Evolutionary conservation across 164 flowering plant genomes (phyloP), one percentile per base, ranked within the genome.

Genomic region (Vitis cinerea): DNA sequence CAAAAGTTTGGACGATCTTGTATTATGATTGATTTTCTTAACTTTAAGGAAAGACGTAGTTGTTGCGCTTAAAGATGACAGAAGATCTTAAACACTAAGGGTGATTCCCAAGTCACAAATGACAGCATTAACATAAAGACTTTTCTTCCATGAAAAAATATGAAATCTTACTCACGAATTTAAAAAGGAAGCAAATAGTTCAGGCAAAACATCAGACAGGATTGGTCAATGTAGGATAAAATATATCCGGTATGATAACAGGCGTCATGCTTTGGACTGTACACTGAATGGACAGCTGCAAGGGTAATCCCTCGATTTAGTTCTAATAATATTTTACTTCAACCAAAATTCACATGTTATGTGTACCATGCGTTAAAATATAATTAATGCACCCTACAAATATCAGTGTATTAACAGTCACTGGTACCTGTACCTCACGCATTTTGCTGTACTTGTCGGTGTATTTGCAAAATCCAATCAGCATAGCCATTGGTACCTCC

Each of bases 391-490:
- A 2, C 17, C 13, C 15, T 17, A 2, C 2, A 51, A n/a, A n/a
- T 23, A 10, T 9, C 48, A n/a, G 19, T 13, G 53, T 57, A 16
- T 10, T 9, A n/a, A 14, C 16, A 53, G 16, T 54, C 66, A 29
- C 63, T 72, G 50, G 64, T 75, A 84, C 87, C 86, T 73, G 60
- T 62, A 54, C 55, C 57, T 81, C 77, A 93, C n/a, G 91, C 77
- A 74, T 67, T 90, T 81, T 90, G 93, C 75, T 89, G 97, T 68
- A 92, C 82, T 83, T 92, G 98, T 30, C 97, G 89, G 70, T 88
- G 86, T 68, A 93, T 78, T 78, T 89, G 97, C 65, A 81, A 58
- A 8, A 91, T 77, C 98, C 97, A 96, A 57, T 96, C 99, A 65
- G 72, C 77, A 80, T 93, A 96, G 69, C 99, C 87, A 74, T 70